A percentile compares a stretch with the other conserved stretches of the same genome.
These are phyloP conservation scores for Tetrahymena borealis DNA, from an alignment of 73 alveolate species.

Conservation along the genomic window DNA sequence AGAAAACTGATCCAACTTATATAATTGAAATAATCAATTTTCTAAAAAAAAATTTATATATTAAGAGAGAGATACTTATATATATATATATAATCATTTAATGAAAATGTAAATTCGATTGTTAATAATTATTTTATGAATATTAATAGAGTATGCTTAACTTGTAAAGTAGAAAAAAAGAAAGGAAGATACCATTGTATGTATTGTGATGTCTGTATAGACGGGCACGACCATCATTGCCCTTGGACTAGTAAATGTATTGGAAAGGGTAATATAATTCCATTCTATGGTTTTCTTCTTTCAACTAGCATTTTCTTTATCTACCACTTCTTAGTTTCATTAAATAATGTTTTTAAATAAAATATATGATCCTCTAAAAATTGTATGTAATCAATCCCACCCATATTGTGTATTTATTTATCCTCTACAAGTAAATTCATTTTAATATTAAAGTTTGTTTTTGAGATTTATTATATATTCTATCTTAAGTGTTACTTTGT, in stretches of 20 bases:
- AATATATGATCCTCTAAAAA: no score
- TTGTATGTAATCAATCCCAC: no score
- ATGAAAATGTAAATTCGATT: no score
- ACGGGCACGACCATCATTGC: constrained; percentile 76
- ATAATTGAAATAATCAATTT: not conserved
- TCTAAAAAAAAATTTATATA: not conserved
- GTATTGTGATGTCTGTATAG: constrained; percentile 63
- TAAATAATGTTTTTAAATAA: no score
- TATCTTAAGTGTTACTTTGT: no score
- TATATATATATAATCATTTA: no score
- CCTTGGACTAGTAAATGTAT: constrained; percentile 88
- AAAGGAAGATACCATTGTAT: constrained; percentile 49
- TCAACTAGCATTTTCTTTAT: constrained; percentile 21
- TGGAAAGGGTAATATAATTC: constrained; percentile 51
- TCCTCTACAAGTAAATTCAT: no score
- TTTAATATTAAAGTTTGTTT: no score
- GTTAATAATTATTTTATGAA: not conserved
- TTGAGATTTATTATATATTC: no score
- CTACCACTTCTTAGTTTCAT: constrained; percentile 2
- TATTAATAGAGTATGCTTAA: not conserved
- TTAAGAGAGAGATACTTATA: no score
- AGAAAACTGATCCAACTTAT: no score
- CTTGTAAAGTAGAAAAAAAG: not conserved
- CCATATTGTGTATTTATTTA: no score
- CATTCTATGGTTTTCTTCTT: constrained; percentile 39